Evolutionary conservation across 331 rosid species (phyloP).

Genomic region (Prunus yedoensis): DNA sequence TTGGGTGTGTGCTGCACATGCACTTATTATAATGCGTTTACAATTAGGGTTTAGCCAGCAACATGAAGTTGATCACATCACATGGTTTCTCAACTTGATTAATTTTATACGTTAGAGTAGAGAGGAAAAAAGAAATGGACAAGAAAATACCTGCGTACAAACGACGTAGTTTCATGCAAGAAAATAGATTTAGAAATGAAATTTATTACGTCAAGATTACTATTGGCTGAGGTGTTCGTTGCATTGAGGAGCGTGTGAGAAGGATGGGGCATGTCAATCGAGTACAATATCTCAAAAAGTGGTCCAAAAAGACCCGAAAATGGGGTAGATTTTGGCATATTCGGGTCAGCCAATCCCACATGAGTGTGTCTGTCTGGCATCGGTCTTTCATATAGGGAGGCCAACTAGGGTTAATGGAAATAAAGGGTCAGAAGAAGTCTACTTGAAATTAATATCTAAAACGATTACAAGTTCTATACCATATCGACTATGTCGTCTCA

Average conservation of each 20-base stretch:
- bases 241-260: slow-evolving; percentile 25
- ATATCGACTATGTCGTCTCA: no score
- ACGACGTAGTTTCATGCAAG: neutral
- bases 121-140: neutral
- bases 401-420: neutral
- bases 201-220: slow-evolving; percentile 30
- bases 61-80: no score
- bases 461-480: no score
- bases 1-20: no score
- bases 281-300: slow-evolving; percentile 12
- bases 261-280: slow-evolving; percentile 26
- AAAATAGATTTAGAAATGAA: neutral
- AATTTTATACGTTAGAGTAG: neutral
- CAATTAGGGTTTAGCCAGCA: no score
- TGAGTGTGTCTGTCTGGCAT: neutral
- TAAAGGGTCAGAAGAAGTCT: neutral
- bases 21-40: no score
- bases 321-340: slow-evolving; percentile 10
- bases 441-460: no score
- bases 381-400: neutral
- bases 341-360: neutral
- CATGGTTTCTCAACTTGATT: no score
- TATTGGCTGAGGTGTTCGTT: neutral
- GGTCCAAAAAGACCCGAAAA: slow-evolving; percentile 12
- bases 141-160: neutral